Percentiles rank a stretch among this genome's conserved stretches.
Evolutionary conservation across 805 yeast genomes (phyloP).

Genomic region (Suhomyces prunicola): DNA sequence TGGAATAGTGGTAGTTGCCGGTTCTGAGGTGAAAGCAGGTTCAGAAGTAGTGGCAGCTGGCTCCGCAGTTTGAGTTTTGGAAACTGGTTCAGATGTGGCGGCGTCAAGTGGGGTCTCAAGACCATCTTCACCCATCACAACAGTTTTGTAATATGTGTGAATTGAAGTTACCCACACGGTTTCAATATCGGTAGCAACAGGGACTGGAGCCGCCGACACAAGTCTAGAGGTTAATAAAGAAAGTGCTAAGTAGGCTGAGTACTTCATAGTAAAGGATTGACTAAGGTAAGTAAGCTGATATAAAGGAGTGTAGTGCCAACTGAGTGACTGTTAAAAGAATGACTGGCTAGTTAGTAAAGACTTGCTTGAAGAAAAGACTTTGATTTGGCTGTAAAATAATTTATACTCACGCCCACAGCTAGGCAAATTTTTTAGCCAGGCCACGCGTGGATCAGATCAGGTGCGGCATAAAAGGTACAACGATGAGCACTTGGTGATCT

Average conservation of each 20-base stretch:
- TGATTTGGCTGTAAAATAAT: not conserved
- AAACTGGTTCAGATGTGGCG: conserved; percentile 12
- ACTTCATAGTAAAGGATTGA: conserved; percentile 15
- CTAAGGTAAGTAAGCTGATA: conserved; percentile 2
- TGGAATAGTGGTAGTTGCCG: not conserved
- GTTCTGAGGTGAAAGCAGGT: not conserved
- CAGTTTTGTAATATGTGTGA: conserved; percentile 16
- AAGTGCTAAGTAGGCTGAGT: conserved; percentile 12
- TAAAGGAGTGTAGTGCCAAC: not conserved
- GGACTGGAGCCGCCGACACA: conserved; percentile 24
- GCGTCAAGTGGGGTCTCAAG: conserved; percentile 3
- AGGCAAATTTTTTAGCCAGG: not conserved
- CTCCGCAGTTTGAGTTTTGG: conserved; percentile 6
- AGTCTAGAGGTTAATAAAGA: conserved; percentile 11
- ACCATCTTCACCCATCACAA: conserved; percentile 14
- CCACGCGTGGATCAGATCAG: not conserved
- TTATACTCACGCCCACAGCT: not conserved
- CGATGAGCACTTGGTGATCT: not conserved
- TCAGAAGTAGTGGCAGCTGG: conserved; percentile 8
- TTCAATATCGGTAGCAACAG: conserved; percentile 16
- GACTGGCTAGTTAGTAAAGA: conserved; percentile 1
- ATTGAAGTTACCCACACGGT: conserved; percentile 22
- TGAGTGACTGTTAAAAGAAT: not conserved
- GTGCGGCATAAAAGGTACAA: not conserved
- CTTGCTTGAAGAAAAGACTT: not conserved